A percentile compares a stretch with the other conserved stretches of the same genome.
Evolutionary conservation across 805 yeast species (phyloP).

Genomic region (Saccharomyces paradoxus): DNA sequence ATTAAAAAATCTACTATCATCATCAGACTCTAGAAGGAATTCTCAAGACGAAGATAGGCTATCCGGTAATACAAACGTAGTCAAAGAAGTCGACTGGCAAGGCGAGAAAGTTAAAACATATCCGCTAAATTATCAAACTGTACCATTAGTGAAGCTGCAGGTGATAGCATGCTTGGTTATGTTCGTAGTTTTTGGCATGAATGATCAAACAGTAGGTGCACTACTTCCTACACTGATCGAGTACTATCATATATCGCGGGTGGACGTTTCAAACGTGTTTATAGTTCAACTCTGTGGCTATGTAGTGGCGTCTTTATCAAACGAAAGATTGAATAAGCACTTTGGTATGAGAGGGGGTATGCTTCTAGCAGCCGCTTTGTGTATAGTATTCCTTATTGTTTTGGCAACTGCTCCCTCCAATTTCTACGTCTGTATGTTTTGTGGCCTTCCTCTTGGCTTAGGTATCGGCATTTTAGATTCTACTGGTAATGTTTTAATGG

Average conservation of each 20-base stretch:
- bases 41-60: background rate
- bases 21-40: background rate
- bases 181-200: constrained; percentile 29
- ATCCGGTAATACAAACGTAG: background rate
- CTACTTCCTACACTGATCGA: constrained; percentile 26
- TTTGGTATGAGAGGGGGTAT: constrained; percentile 28
- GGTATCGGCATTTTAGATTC: constrained; percentile 31
- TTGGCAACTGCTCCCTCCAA: constrained; percentile 20
- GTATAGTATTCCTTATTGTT: constrained; percentile 14
- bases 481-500: constrained; percentile 27
- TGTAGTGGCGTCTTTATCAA: constrained; percentile 23
- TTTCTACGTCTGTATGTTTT: constrained; percentile 17
- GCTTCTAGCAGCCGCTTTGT: constrained; percentile 13
- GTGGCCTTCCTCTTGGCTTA: constrained; percentile 29
- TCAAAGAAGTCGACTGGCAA: constrained; percentile 20
- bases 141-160: constrained; percentile 23
- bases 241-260: constrained; percentile 21
- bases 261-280: constrained; percentile 25
- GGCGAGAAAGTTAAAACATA: constrained; percentile 20
- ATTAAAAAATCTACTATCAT: background rate
- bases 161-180: constrained; percentile 22
- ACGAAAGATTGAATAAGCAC: constrained; percentile 21
- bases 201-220: constrained; percentile 30
- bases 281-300: constrained; percentile 27
- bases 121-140: constrained; percentile 22